phyloP scores from a whole-genome alignment of 345 rosid genomes.

The Microthlaspi erraticum region DNA sequence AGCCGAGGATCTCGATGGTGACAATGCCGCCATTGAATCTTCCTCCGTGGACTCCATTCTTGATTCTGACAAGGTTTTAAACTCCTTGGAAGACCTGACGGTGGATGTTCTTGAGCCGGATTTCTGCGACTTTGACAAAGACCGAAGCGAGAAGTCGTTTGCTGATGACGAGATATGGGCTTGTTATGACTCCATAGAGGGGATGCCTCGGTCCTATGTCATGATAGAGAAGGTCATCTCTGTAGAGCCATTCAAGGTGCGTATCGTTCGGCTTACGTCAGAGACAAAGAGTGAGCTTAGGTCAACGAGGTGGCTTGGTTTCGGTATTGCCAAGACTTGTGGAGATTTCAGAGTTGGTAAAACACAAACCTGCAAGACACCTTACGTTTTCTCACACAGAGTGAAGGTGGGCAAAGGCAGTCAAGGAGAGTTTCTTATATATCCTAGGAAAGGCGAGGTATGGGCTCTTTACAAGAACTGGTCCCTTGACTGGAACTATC shows the following conservation, averaged over 20 bases:
- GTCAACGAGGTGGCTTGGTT: slow-evolving; percentile 67
- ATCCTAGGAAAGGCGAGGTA: slow-evolving; percentile 68
- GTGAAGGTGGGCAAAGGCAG: slow-evolving; percentile 53
- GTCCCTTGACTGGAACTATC: slow-evolving; percentile 71
- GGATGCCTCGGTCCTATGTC: slow-evolving; percentile 77
- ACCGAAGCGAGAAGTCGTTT: slow-evolving; percentile 61
- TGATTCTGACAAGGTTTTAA: slow-evolving; percentile 32
- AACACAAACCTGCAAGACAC: slow-evolving; percentile 49
- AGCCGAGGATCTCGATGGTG: too few species aligned
- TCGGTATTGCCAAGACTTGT: slow-evolving; percentile 65
- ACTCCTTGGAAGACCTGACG: slow-evolving; percentile 36
- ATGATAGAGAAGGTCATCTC: slow-evolving; percentile 63
- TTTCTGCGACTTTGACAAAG: slow-evolving; percentile 70
- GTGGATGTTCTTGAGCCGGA: slow-evolving; percentile 68
- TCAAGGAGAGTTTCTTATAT: slow-evolving; percentile 53
- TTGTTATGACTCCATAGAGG: slow-evolving; percentile 68
- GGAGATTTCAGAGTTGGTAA: slow-evolving; percentile 65
- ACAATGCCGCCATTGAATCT: slow-evolving; percentile 13
- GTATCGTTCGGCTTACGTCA: slow-evolving; percentile 63
- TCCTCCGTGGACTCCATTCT: slow-evolving; percentile 20
- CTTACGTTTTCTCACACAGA: slow-evolving; percentile 69
- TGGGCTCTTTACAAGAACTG: slow-evolving; percentile 81
- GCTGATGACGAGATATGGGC: slow-evolving; percentile 72
- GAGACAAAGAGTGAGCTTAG: slow-evolving; percentile 54
- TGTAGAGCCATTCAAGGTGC: slow-evolving; percentile 59